Evolutionary conservation across 2,329 filamentous ascomycete species (phyloP).

Genomic region (Hymenoscyphus fraxineus): DNA sequence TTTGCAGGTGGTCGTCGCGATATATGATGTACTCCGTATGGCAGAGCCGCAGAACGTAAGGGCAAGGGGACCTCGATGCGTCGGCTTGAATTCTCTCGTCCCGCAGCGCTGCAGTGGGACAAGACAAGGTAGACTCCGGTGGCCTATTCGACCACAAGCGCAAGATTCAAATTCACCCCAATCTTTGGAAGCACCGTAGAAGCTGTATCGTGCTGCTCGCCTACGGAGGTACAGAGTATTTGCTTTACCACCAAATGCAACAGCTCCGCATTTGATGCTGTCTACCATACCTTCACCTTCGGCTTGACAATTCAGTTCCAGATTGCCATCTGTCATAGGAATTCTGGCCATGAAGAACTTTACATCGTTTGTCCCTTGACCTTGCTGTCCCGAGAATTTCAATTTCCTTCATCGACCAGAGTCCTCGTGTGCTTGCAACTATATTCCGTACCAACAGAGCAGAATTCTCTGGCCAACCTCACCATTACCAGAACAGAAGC

Average conservation of each 20-base stretch:
- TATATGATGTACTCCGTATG: neutral
- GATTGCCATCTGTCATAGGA: neutral
- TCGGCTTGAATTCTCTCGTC: too few species aligned
- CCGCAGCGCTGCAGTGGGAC: too few species aligned
- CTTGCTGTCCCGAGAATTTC: constrained; percentile 12
- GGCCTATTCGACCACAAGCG: too few species aligned
- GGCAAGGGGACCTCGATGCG: neutral
- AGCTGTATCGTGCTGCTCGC: too few species aligned
- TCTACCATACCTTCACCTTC: neutral
- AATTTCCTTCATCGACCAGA: neutral
- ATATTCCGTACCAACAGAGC: neutral
- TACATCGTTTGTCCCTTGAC: constrained; percentile 20
- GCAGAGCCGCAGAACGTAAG: neutral
- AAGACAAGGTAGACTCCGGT: too few species aligned
- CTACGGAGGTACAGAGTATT: neutral
- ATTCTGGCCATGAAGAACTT: constrained; percentile 27
- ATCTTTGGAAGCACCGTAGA: too few species aligned
- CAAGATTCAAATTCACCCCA: too few species aligned
- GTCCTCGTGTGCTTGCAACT: neutral
- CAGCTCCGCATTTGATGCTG: neutral
- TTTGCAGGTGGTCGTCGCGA: neutral
- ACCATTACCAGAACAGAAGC: neutral
- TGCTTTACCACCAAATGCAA: neutral
- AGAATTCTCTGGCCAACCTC: neutral
- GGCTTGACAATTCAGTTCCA: neutral